Conservation (phyloP, 345 rosid species). For the Raphanus sativus region DNA sequence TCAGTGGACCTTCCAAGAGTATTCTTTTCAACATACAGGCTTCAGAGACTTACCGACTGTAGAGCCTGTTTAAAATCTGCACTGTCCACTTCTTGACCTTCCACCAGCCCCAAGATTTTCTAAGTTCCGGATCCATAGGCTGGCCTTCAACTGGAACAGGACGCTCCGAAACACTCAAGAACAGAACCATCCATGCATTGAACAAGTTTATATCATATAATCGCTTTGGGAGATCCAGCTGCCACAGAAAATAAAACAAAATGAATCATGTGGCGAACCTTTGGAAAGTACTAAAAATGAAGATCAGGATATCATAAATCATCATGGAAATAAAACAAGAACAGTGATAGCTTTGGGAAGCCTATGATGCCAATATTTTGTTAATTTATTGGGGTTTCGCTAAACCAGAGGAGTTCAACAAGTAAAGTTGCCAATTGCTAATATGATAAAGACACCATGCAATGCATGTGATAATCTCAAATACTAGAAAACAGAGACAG, state of each 20-base stretch:
- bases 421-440: background rate
- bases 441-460: background rate
- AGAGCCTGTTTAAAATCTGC: conserved; percentile 90
- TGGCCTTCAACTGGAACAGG: conserved; percentile 94
- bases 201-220: conserved; percentile 74
- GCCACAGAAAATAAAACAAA: conserved; percentile 23
- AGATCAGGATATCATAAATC: background rate
- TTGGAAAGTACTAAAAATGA: background rate
- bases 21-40: background rate
- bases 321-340: conserved; percentile 3
- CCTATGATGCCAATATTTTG: conserved; percentile 2
- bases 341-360: background rate
- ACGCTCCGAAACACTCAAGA: conserved; percentile 86
- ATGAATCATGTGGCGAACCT: conserved; percentile 14
- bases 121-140: conserved; percentile 79
- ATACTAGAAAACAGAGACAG: background rate
- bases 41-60: conserved; percentile 60
- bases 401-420: background rate
- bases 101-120: conserved; percentile 99
- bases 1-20: background rate
- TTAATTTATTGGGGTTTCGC: background rate
- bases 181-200: conserved; percentile 93
- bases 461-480: background rate
- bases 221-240: conserved; percentile 97
- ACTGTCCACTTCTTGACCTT: conserved; percentile 99